Base-by-base conservation (phyloP, 2,329 filamentous ascomycete genomes). In the Talaromyces funiculosus region DNA sequence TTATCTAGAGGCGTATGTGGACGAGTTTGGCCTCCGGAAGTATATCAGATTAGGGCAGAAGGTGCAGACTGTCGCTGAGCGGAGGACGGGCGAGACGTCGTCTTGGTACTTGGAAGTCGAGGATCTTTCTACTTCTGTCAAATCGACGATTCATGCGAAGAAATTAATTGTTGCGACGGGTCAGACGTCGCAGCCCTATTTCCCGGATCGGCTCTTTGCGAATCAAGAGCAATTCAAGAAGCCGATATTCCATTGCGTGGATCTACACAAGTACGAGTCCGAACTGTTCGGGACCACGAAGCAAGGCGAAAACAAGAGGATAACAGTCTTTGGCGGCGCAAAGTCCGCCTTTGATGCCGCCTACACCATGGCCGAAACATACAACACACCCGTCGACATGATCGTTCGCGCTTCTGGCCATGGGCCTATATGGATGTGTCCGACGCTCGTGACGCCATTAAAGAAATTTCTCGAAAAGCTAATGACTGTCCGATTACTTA, bases 381-480 rank as follows among this genome's bases (percentile, higher is more conserved):
- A 78, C 0, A 83, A 83, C 2, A 77, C 81, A 42, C 73, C 80
- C 64, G 75, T 79, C 12, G 75, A 77, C 65, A 75, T 72, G 74
- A 65, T 77, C 64, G 76, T 77, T 57, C 71, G 75, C 18, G 69
- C 72, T 29, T 73, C 72, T 10, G 75, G 75, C n/a, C 75, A 76
- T 64, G 75, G 75, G 1, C 75, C 75, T 0, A 62, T 62, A 49
- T 77, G 75, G 74, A 73, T 77, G 72, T 67, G 70, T 6, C 73
- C 73, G 0, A 72, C 82, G 1, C 85, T 84, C 59, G 85, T 90
- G 16, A 89, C 87, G 1, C 86, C 86, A 0, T 68, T 89, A n/a
- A 86, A 86, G 70, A 81, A 81, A 61, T 85, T 84, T 81, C 75
- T 90, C 0, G 88, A 91, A 72, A 84, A 87, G 66, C 79, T 91